Percentiles rank a stretch among this genome's conserved stretches.
Evolutionary conservation across 352 stramenopile genomes (phyloP).

Genomic region (Phytophthora capsici): DNA sequence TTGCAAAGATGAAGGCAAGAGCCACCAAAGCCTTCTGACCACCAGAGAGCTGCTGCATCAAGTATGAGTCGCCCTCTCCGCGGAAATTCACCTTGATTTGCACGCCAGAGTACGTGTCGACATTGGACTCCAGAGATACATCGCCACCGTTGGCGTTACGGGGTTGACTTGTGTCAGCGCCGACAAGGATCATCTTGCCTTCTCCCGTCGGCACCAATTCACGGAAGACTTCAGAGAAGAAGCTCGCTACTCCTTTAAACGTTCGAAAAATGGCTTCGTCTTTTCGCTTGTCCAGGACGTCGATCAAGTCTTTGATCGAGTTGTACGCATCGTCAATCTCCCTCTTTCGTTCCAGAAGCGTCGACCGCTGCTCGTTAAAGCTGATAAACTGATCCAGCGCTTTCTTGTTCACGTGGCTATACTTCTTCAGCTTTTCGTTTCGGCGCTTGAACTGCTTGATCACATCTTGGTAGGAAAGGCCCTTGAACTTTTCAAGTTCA

Average conservation of each 20-base stretch:
- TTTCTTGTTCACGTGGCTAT: conserved; percentile 99
- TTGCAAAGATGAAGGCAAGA: conserved; percentile 99
- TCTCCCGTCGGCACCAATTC: conserved; percentile 97
- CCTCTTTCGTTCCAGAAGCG: conserved; percentile 94
- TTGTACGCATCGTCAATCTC: conserved; percentile 96
- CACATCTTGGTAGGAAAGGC: conserved; percentile 88
- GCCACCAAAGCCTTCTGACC: conserved; percentile 99
- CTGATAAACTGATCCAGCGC: conserved; percentile 99
- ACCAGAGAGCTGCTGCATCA: conserved; percentile 99
- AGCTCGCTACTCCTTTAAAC: conserved; percentile 97
- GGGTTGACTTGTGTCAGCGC: conserved; percentile 62
- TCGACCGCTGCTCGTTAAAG: conserved; percentile 94
- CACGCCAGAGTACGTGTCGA: conserved; percentile 97
- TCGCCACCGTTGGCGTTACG: conserved; percentile 22
- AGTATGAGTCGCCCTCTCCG: conserved; percentile 94
- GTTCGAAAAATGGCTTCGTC: conserved; percentile 99
- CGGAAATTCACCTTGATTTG: conserved; percentile 99
- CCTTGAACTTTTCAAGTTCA: conserved; percentile 94
- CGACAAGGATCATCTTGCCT: conserved; percentile 97
- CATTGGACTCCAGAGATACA: conserved; percentile 44
- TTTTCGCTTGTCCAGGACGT: conserved; percentile 96
- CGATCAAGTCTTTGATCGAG: conserved; percentile 87
- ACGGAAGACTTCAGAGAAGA: conserved; percentile 99
- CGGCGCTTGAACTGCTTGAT: conserved; percentile 95
- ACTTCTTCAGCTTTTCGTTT: conserved; percentile 98